phyloP scores from a whole-genome alignment of 495 filamentous ascomycete genomes.

The Hypoxylon crocopeplum region DNA sequence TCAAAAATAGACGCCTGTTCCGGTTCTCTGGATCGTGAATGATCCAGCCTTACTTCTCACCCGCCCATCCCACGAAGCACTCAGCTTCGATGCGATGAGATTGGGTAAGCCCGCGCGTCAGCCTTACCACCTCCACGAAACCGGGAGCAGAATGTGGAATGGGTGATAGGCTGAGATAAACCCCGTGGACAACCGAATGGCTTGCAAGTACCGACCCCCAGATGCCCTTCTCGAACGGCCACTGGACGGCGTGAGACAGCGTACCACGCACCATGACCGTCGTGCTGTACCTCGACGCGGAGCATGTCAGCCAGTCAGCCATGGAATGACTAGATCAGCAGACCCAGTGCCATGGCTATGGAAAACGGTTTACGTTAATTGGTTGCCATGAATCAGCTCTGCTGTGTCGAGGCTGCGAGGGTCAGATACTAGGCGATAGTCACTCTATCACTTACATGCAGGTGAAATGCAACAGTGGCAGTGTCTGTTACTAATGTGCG shows the following conservation, averaged over 20 bases:
- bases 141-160: not conserved
- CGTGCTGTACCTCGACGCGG: not conserved
- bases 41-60: too few relatives aligned
- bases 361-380: not conserved
- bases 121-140: not conserved
- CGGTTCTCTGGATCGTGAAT: conserved; percentile 11
- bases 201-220: conserved; percentile 1
- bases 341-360: conserved; percentile 9
- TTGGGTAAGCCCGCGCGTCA: not conserved
- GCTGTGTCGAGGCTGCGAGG: not conserved
- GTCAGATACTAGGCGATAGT: too few relatives aligned
- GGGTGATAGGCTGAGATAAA: not conserved
- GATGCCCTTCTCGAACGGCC: not conserved
- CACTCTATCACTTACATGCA: too few relatives aligned
- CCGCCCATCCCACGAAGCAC: too few relatives aligned
- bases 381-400: too few relatives aligned
- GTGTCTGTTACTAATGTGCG: too few relatives aligned
- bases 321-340: not conserved
- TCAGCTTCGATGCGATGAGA: too few relatives aligned
- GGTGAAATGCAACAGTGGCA: too few relatives aligned
- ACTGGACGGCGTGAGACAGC: not conserved
- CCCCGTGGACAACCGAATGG: not conserved
- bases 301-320: conserved; percentile 1
- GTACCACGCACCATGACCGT: conserved; percentile 1
- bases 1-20: conserved; percentile 11